These are phyloP conservation scores for Senna siamea DNA, from an alignment of 306 rosid genomes.

Conservation along the genomic window DNA sequence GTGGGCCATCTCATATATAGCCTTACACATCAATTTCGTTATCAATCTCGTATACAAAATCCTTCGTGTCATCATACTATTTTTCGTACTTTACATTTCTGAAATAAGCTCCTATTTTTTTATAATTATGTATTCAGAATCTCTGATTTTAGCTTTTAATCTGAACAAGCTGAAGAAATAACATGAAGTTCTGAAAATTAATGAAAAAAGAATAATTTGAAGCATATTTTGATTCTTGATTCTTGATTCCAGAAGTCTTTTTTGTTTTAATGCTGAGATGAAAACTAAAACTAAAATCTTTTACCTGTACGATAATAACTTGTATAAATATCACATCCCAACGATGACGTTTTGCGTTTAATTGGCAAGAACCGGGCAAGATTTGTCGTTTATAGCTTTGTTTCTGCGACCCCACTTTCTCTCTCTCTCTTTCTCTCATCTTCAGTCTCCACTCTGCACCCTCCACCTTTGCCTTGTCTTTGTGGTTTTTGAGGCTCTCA, in stretches of 20 bases:
- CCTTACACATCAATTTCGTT: neutral
- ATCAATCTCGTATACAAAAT: neutral
- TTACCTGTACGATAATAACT: neutral
- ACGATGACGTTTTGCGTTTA: conserved; percentile 7
- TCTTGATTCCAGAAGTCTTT: neutral
- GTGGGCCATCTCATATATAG: neutral
- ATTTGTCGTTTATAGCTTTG: conserved; percentile 39
- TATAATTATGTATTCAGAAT: too few species aligned
- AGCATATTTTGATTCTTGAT: neutral
- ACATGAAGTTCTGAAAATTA: too few species aligned
- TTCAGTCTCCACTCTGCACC: neutral
- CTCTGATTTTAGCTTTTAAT: too few species aligned
- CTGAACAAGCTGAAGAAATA: too few species aligned
- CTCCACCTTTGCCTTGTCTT: neutral
- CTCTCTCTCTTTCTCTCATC: neutral
- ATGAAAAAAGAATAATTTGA: neutral
- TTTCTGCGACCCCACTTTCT: neutral
- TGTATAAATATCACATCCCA: neutral
- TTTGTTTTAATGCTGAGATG: too few species aligned
- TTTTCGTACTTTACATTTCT: neutral
- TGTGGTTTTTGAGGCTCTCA: conserved; percentile 25
- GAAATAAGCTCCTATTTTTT: neutral
- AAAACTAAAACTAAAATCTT: too few species aligned
- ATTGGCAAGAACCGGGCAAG: conserved; percentile 1
- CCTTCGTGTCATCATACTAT: neutral